Percentiles rank a stretch among this genome's conserved stretches.
phyloP scores from a whole-genome alignment of 2,329 filamentous ascomycete genomes.

The Sarocladiaceae sp. region DNA sequence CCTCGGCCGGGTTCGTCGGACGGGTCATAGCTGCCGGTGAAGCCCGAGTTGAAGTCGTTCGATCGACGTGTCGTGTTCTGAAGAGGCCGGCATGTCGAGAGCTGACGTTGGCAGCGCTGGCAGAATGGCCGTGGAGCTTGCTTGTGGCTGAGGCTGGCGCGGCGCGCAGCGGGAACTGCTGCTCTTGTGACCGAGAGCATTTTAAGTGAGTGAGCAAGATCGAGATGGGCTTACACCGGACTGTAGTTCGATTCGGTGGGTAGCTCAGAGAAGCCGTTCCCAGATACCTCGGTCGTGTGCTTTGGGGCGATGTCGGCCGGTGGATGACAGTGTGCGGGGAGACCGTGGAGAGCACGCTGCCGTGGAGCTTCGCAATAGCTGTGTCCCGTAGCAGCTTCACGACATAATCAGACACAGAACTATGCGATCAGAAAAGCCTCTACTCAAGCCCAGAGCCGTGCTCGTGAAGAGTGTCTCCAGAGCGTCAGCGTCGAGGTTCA shows the following conservation, averaged over 20 bases:
- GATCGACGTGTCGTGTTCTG: conserved; percentile 29
- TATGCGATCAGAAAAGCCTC: not conserved
- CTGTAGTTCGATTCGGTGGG: too few species aligned
- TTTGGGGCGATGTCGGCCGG: conserved; percentile 7
- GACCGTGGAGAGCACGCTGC: not conserved
- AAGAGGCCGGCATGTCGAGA: conserved; percentile 20
- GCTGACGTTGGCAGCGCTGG: conserved; percentile 17
- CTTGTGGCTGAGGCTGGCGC: conserved; percentile 13
- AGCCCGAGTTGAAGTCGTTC: conserved; percentile 52
- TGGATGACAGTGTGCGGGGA: conserved; percentile 6
- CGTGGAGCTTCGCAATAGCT: not conserved
- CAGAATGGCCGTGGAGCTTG: conserved; percentile 11
- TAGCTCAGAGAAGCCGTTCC: too few species aligned
- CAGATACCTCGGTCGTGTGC: too few species aligned
- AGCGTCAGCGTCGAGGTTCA: too few species aligned
- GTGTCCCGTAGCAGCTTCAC: not conserved
- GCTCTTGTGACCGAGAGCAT: conserved; percentile 8
- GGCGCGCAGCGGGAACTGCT: conserved; percentile 13
- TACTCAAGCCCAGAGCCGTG: not conserved
- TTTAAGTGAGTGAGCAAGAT: not conserved
- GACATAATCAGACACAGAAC: not conserved
- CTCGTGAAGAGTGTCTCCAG: too few species aligned
- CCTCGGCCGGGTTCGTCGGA: conserved; percentile 47
- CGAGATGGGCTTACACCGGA: not conserved
- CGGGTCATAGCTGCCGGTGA: conserved; percentile 57